Percentiles rank a stretch among this genome's conserved stretches.
Conservation (phyloP, 306 rosid species). For the Arachis hypogaea region DNA sequence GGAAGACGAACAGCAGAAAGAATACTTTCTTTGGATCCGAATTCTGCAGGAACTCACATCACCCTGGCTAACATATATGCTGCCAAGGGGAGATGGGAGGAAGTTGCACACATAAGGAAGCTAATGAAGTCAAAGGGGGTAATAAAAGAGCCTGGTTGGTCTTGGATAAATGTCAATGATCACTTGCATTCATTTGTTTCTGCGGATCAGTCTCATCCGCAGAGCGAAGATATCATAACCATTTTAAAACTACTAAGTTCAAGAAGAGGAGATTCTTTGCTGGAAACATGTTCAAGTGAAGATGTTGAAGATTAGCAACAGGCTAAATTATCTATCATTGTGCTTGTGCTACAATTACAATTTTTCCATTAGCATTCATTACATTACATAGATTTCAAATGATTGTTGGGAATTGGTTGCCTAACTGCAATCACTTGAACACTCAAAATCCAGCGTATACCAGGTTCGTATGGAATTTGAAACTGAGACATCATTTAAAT, state of each 20-base stretch:
- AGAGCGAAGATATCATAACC: constrained; percentile 52
- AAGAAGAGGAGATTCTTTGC: constrained; percentile 41
- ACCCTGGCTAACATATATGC: constrained; percentile 76
- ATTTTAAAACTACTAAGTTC: constrained; percentile 57
- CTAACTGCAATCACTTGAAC: constrained; percentile 5
- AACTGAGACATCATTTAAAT: constrained; percentile 40
- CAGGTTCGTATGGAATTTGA: constrained; percentile 56
- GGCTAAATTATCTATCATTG: constrained; percentile 18
- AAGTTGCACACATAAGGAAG: constrained; percentile 69
- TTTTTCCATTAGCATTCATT: constrained; percentile 19
- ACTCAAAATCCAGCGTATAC: constrained; percentile 46
- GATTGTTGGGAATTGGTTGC: constrained; percentile 5
- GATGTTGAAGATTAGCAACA: constrained; percentile 46
- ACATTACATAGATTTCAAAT: constrained; percentile 3
- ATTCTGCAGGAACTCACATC: constrained; percentile 71
- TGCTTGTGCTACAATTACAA: constrained; percentile 8
- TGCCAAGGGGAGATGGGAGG: constrained; percentile 71
- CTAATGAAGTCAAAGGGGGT: constrained; percentile 76
- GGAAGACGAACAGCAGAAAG: constrained; percentile 71
- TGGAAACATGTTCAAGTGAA: constrained; percentile 42
- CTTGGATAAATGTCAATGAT: constrained; percentile 67
- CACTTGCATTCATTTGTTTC: constrained; percentile 62
- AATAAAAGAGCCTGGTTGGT: constrained; percentile 88
- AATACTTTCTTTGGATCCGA: constrained; percentile 61
- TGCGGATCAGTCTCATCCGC: constrained; percentile 66